A percentile compares a stretch with the other conserved stretches of the same genome.
Conservation (phyloP, 176 grass and related monocot species). For the Hordeum vulgare region DNA sequence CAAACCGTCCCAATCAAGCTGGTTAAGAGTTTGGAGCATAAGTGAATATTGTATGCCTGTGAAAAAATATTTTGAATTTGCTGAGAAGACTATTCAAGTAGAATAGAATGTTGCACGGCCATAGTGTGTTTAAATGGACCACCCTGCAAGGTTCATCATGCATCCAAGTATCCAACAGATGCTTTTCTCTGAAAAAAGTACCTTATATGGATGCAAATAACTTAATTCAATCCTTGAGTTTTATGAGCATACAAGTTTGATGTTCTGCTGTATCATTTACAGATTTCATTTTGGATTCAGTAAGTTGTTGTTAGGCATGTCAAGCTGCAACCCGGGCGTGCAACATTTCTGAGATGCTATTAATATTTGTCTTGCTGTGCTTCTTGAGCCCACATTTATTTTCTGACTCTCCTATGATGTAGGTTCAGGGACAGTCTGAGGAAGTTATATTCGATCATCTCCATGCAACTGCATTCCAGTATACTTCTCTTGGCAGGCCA, state of each 20-base stretch:
- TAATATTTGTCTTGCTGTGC: neutral
- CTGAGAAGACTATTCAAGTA: neutral
- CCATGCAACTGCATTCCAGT: conserved; percentile 97
- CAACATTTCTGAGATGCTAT: neutral
- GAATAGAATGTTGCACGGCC: neutral
- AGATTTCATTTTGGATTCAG: neutral
- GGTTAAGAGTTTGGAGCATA: neutral
- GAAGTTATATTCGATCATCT: conserved; percentile 99
- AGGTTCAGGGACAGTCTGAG: conserved; percentile 84
- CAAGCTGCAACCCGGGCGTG: neutral
- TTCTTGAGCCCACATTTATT: neutral
- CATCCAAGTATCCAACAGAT: neutral
- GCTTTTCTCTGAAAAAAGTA: neutral
- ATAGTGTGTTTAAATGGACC: neutral
- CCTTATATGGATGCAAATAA: neutral
- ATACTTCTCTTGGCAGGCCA: conserved; percentile 83
- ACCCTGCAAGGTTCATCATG: neutral
- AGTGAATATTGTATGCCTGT: neutral
- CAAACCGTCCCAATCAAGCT: neutral
- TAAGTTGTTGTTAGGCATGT: neutral
- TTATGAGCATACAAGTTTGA: neutral
- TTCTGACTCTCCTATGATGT: conserved; percentile 17
- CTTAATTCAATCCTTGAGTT: neutral
- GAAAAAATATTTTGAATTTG: neutral
- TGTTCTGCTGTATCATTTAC: neutral